Evolutionary conservation across 805 yeast species (phyloP).

Genomic region (Lipomyces lipofer): DNA sequence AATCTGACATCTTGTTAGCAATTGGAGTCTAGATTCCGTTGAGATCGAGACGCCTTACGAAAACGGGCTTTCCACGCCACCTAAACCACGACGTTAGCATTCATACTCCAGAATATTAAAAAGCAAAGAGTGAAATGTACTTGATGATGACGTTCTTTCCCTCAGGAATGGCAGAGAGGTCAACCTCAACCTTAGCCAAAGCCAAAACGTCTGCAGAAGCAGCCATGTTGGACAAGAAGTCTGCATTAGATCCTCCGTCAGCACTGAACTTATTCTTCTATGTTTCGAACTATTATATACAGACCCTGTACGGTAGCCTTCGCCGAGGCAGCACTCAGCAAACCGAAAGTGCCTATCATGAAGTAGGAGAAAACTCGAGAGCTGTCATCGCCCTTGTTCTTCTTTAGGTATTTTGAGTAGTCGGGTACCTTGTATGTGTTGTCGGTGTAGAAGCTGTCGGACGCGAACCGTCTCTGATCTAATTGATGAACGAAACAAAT

Average conservation of each 20-base stretch:
- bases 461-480: conserved; percentile 31
- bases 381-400: conserved; percentile 66
- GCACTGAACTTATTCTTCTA: background rate
- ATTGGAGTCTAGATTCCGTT: background rate
- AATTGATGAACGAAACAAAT: no score
- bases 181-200: conserved; percentile 98
- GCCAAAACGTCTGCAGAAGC: conserved; percentile 99
- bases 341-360: conserved; percentile 94
- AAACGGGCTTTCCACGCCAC: conserved; percentile 99
- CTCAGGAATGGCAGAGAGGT: conserved; percentile 87
- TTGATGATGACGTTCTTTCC: conserved; percentile 98
- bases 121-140: conserved; percentile 30
- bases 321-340: conserved; percentile 86
- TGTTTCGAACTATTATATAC: background rate
- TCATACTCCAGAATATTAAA: background rate
- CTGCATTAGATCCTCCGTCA: conserved; percentile 42
- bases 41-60: conserved; percentile 39
- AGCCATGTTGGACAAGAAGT: conserved; percentile 84
- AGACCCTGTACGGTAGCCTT: conserved; percentile 80
- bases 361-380: conserved; percentile 89
- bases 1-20: conserved; percentile 44
- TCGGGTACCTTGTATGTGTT: conserved; percentile 36
- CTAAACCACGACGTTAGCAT: background rate
- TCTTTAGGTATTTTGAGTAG: conserved; percentile 57
- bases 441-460: conserved; percentile 29